These are phyloP conservation scores for Streptanthus diversifolius DNA, from an alignment of 345 rosid genomes.

Conservation along the genomic window DNA sequence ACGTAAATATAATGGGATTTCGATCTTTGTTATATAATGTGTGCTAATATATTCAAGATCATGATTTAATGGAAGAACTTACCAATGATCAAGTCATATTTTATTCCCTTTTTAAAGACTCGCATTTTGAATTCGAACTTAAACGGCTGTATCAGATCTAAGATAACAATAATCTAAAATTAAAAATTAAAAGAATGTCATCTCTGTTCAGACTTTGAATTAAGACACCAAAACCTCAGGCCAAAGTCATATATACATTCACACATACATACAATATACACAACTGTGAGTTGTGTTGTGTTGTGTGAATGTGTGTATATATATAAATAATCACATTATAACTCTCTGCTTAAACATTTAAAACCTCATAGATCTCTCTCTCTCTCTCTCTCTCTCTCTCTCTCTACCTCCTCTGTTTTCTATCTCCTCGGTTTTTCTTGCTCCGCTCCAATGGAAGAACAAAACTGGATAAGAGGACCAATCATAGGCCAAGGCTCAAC, in stretches of 20 bases:
- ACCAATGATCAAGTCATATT: conserved; percentile 26
- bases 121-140: conserved; percentile 26
- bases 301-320: conserved; percentile 11
- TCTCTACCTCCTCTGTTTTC: conserved; percentile 10
- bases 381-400: not conserved
- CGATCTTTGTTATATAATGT: not conserved
- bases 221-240: conserved; percentile 37
- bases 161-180: conserved; percentile 18
- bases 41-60: conserved; percentile 1
- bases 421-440: conserved; percentile 19
- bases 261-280: not conserved
- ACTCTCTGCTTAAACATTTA: conserved; percentile 20
- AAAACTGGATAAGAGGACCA: conserved; percentile 76
- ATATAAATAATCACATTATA: conserved; percentile 29
- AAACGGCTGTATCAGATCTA: conserved; percentile 38
- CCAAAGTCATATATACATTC: conserved; percentile 29
- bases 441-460: conserved; percentile 34
- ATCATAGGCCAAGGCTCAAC: conserved; percentile 81
- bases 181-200: conserved; percentile 11
- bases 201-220: conserved; percentile 29
- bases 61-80: conserved; percentile 17
- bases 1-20: not conserved
- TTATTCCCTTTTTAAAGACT: conserved; percentile 4
- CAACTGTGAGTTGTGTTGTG: not conserved
- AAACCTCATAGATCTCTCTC: conserved; percentile 21